These are phyloP conservation scores for Talinum fruticosum DNA, from an alignment of 148 eudicot species.

Conservation along the genomic window DNA sequence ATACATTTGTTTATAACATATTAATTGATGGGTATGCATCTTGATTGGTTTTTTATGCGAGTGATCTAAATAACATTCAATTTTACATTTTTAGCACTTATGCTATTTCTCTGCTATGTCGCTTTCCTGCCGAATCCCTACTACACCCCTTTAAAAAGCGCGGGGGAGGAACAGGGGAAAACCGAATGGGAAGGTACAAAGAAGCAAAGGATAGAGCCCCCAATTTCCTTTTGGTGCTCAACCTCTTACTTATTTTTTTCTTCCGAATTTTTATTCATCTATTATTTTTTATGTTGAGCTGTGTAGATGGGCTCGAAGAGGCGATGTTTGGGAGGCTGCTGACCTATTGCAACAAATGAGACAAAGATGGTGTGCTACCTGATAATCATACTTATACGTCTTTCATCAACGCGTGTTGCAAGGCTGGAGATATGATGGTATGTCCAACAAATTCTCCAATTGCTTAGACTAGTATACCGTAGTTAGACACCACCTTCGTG, in stretches of 20 bases:
- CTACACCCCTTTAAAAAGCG: too few species aligned
- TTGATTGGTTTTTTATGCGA: neutral
- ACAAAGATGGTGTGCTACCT: conserved; percentile 76
- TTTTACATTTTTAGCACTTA: neutral
- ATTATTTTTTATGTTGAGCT: neutral
- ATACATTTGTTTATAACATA: conserved; percentile 88
- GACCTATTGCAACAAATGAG: conserved; percentile 96
- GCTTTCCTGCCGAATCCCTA: neutral
- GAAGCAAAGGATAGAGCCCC: too few species aligned
- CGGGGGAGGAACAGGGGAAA: too few species aligned
- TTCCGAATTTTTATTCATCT: neutral
- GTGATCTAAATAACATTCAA: neutral
- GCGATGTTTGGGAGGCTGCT: conserved; percentile 99
- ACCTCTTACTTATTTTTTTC: neutral
- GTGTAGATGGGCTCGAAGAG: conserved; percentile 97
- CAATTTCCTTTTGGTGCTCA: neutral
- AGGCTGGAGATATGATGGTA: conserved; percentile 99
- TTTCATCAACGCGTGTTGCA: conserved; percentile 90
- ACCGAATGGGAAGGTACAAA: neutral
- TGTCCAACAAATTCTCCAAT: conserved; percentile 17
- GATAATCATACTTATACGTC: conserved; percentile 96
- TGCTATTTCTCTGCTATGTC: neutral
- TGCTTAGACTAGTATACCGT: too few species aligned
- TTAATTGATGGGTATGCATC: conserved; percentile 82
- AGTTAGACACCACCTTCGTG: too few species aligned